Evolutionary conservation across 306 rosid species (phyloP), one percentile per base, ranked within the genome.

Genomic region (Cyamopsis tetragonoloba): DNA sequence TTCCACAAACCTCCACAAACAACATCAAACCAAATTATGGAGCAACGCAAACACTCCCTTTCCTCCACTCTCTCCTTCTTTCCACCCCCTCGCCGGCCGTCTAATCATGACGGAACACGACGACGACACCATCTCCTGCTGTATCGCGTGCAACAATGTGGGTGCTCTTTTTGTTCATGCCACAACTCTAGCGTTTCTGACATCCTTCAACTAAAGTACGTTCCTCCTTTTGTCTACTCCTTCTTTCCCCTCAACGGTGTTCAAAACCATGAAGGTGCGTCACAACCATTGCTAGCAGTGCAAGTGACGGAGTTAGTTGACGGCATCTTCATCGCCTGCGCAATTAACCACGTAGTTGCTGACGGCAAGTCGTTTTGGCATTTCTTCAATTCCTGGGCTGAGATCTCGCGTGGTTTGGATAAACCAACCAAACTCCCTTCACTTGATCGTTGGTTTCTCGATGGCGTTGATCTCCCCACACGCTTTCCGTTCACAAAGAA

Each of bases 281-380:
- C 82, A 3, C 37, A 51, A 7, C 79, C 88, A 0, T 39, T 84
- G 48, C 66, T 84, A 10, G 85, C 78, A 1, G 70, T 81, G 2
- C 87, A 85, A 49, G 83, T 82, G 3, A 85, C 83, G 0, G 82
- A 82, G 83, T 35, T 84, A 0, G n/a, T 43, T 15, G 87, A 85
- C 43, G 85, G 81, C 7, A 3, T 84, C 32, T 80, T 84, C 74
- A 61, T 84, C 5, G 85, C 54, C 6, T 12, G 42, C 46, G 0
- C 83, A 4, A 35, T 71, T 0, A 70, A 78, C 47, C 88, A 80
- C 18, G 11, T 23, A 0, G 74, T 23, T 2, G 74, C 7, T 0
- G 85, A 84, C 14, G 83, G 81, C 70, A 39, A 47, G 2, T 60
- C 79, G 18, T 74, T 77, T 11, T 84, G 85, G 83, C 71, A 32